Percentiles rank a stretch among this genome's conserved stretches.
Conservation (phyloP, 441 rosid species). For the Oxalis stricta region DNA sequence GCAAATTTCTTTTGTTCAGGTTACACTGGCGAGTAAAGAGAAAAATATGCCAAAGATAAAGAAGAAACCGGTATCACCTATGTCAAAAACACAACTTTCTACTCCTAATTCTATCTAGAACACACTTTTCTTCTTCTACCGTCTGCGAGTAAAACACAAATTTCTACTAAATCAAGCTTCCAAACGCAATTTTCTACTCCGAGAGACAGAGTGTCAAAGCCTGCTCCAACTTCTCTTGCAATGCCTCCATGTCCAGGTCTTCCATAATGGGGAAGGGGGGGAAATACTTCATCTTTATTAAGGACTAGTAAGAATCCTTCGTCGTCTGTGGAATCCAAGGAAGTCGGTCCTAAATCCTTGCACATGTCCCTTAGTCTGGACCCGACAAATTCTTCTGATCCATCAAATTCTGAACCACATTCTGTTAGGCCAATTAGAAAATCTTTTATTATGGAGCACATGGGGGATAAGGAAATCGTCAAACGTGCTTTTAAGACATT, state of each 20-base stretch:
- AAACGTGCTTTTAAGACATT: constrained; percentile 84
- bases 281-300: constrained; percentile 15
- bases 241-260: constrained; percentile 26
- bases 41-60: constrained; percentile 24
- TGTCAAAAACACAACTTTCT: constrained; percentile 26
- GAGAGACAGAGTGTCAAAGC: constrained; percentile 39
- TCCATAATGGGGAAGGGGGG: constrained; percentile 32
- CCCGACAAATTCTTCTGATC: constrained; percentile 27
- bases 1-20: constrained; percentile 21
- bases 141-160: too few species aligned
- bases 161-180: too few species aligned
- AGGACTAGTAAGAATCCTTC: constrained; percentile 23
- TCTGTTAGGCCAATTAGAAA: constrained; percentile 32
- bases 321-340: constrained; percentile 27
- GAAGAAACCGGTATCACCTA: constrained; percentile 41
- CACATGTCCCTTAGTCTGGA: constrained; percentile 49
- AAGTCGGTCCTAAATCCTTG: constrained; percentile 62
- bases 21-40: constrained; percentile 23
- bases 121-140: too few species aligned
- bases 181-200: constrained; percentile 33
- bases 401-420: constrained; percentile 29
- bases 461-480: constrained; percentile 97
- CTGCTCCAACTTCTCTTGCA: constrained; percentile 23
- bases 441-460: constrained; percentile 79
- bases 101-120: too few species aligned